Conservation (phyloP, 768 basidiomycete species). For the Clathrus columnatus region DNA sequence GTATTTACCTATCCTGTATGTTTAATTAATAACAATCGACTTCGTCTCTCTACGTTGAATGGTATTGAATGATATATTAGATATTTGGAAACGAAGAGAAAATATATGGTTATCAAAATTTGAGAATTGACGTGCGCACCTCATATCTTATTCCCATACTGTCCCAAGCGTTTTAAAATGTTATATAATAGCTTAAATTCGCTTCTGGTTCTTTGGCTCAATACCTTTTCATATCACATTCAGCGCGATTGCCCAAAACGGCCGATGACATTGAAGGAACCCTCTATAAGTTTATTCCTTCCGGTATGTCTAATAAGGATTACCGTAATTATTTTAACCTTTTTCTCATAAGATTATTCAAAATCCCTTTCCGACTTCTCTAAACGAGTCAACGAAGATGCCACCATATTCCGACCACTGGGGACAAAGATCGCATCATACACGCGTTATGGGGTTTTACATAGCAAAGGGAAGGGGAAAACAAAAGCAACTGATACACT, state of each 20-base stretch:
- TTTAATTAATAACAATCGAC: background rate
- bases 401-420: conserved; percentile 64
- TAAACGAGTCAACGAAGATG: conserved; percentile 65
- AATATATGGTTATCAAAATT: conserved; percentile 86
- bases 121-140: conserved; percentile 70
- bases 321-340: background rate
- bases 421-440: conserved; percentile 76
- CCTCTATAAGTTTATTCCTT: conserved; percentile 67
- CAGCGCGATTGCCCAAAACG: conserved; percentile 55
- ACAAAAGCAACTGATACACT: conserved; percentile 21
- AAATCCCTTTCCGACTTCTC: conserved; percentile 61
- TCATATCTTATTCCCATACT: background rate
- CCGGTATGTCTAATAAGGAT: conserved; percentile 37
- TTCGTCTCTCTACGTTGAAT: background rate
- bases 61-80: conserved; percentile 31
- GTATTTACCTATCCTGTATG: conserved; percentile 89
- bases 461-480: conserved; percentile 45
- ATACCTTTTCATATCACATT: conserved; percentile 61
- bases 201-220: conserved; percentile 80
- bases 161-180: background rate
- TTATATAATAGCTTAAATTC: conserved; percentile 54
- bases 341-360: conserved; percentile 49
- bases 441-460: conserved; percentile 45
- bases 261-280: conserved; percentile 83
- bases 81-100: conserved; percentile 96